Conservation (phyloP, 2,329 filamentous ascomycete species). For the Fusarium veterinarium region DNA sequence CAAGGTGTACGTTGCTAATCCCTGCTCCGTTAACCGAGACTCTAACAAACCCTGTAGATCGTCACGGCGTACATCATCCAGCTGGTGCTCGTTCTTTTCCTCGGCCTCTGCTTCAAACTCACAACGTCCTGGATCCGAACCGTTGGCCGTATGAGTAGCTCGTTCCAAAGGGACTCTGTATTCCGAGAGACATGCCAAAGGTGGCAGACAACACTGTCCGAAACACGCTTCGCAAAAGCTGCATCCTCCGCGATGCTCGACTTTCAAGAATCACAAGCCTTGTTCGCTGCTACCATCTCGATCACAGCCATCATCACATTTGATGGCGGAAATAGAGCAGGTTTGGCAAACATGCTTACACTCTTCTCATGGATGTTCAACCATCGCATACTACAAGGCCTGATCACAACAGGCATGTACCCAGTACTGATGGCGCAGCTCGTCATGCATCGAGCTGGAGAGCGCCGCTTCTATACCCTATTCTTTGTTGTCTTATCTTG, state of each 20-base stretch:
- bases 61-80: slow-evolving; percentile 1
- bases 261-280: slow-evolving; percentile 1
- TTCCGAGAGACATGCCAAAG: background rate
- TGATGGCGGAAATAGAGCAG: background rate
- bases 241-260: background rate
- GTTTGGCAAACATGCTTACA: background rate
- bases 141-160: background rate
- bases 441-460: background rate
- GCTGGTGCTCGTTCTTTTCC: background rate
- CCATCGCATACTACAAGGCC: background rate
- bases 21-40: too few relatives aligned
- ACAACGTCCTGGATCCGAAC: background rate
- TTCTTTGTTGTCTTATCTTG: background rate
- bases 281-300: background rate
- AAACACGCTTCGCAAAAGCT: background rate
- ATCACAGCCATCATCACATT: background rate
- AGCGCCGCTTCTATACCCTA: background rate
- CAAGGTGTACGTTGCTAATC: too few relatives aligned
- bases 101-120: background rate
- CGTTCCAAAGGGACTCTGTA: accelerated
- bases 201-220: background rate
- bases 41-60: background rate
- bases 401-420: background rate
- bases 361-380: slow-evolving; percentile 1
- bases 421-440: background rate